Evolutionary conservation across 768 basidiomycete genomes (phyloP).

Genomic region (Lactarius akahatsu): DNA sequence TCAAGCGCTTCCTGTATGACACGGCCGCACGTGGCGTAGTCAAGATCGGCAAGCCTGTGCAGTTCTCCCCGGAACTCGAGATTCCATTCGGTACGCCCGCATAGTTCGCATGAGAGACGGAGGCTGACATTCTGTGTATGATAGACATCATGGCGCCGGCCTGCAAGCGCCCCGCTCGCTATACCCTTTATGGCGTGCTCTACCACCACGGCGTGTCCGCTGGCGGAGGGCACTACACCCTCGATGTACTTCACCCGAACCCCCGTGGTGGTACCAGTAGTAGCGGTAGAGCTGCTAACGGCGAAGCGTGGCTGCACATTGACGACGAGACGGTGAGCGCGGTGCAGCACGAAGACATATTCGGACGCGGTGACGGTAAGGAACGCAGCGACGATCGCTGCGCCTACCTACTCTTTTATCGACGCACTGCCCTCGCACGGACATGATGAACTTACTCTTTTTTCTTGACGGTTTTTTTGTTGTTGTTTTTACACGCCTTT

Average conservation of each 20-base stretch:
- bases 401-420: slow-evolving; percentile 88
- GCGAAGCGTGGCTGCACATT: slow-evolving; percentile 86
- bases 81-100: slow-evolving; percentile 58
- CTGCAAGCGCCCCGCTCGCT: slow-evolving; percentile 48
- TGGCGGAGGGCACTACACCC: slow-evolving; percentile 92
- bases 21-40: slow-evolving; percentile 69
- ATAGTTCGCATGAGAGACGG: background rate
- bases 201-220: slow-evolving; percentile 94
- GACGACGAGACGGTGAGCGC: slow-evolving; percentile 89
- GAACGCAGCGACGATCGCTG: slow-evolving; percentile 56
- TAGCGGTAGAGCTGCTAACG: slow-evolving; percentile 15
- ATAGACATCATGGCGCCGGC: slow-evolving; percentile 33
- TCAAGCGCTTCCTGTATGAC: slow-evolving; percentile 92
- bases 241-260: slow-evolving; percentile 80
- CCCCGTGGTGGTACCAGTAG: slow-evolving; percentile 41
- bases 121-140: background rate
- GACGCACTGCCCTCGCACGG: slow-evolving; percentile 47
- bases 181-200: slow-evolving; percentile 84
- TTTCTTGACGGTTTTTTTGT: background rate
- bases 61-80: slow-evolving; percentile 74
- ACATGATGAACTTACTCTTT: slow-evolving; percentile 15
- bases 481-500: background rate
- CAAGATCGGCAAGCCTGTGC: slow-evolving; percentile 81
- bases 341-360: slow-evolving; percentile 71
- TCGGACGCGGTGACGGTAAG: slow-evolving; percentile 38